Percentiles rank a stretch among this genome's conserved stretches.
These are phyloP conservation scores for Coemansia sp. DNA, from an alignment of 192 early-diverging fungal species.

Conservation along the genomic window DNA sequence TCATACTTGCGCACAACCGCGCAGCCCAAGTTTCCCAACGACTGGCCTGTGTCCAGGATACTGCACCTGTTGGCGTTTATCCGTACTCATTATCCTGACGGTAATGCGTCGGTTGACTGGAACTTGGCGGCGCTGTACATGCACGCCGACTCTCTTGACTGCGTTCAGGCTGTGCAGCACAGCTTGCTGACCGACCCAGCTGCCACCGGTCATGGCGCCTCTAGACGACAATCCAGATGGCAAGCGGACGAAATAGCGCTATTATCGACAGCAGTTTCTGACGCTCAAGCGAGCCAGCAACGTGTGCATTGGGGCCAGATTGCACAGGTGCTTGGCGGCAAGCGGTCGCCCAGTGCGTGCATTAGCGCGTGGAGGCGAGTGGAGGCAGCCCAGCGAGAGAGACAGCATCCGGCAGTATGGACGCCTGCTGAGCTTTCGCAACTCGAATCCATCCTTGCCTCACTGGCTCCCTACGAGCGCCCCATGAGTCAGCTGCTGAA, in stretches of 20 bases:
- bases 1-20: neutral
- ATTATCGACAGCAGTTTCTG: neutral
- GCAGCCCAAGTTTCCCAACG: neutral
- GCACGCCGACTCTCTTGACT: neutral
- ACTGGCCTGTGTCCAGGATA: neutral
- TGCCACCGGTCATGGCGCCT: neutral
- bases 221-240: conserved; percentile 2
- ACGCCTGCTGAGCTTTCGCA: neutral
- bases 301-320: neutral
- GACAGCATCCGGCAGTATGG: neutral
- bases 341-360: neutral
- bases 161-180: neutral
- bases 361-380: neutral
- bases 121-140: neutral
- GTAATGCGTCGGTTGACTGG: neutral
- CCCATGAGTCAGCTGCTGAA: neutral
- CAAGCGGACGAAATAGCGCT: neutral
- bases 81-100: neutral
- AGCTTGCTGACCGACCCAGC: neutral
- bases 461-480: neutral
- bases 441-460: neutral
- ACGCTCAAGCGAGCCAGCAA: neutral
- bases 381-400: neutral
- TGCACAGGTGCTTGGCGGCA: neutral
- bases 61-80: neutral